A percentile compares a stretch with the other conserved stretches of the same genome.
These are phyloP conservation scores for Silene latifolia DNA, from an alignment of 148 eudicot genomes.

Conservation along the genomic window DNA sequence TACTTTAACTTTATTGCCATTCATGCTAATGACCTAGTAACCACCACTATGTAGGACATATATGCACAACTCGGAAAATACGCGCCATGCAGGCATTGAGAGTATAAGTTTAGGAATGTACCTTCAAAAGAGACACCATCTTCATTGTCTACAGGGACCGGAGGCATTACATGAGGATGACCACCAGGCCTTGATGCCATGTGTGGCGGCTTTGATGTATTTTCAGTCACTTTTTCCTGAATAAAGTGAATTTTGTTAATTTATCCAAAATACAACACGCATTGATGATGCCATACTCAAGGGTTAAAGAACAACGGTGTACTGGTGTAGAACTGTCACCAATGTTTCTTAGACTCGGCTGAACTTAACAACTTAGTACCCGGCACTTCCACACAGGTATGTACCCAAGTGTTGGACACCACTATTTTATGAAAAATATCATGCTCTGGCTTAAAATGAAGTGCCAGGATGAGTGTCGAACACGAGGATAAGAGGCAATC, in stretches of 20 bases:
- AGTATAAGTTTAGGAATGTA: slow-evolving; percentile 19
- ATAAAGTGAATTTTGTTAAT: slow-evolving; percentile 15
- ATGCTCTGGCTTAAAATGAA: neutral
- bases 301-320: too few relatives aligned
- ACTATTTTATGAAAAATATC: too few relatives aligned
- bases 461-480: neutral
- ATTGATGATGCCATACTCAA: neutral
- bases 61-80: neutral
- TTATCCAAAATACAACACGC: neutral
- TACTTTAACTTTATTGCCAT: neutral
- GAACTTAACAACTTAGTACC: neutral
- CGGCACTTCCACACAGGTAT: neutral
- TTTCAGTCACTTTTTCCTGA: slow-evolving; percentile 75
- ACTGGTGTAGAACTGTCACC: neutral
- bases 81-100: neutral
- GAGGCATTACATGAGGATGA: slow-evolving; percentile 51
- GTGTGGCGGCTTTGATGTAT: slow-evolving; percentile 62
- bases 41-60: neutral
- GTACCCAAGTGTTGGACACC: neutral
- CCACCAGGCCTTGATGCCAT: slow-evolving; percentile 50
- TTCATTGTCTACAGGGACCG: slow-evolving; percentile 60
- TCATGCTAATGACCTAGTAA: neutral
- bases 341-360: neutral
- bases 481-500: neutral
- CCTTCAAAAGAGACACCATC: slow-evolving; percentile 77